These are phyloP conservation scores for Davidsoniella virescens DNA, from an alignment of 2,329 filamentous ascomycete genomes.

Conservation along the genomic window DNA sequence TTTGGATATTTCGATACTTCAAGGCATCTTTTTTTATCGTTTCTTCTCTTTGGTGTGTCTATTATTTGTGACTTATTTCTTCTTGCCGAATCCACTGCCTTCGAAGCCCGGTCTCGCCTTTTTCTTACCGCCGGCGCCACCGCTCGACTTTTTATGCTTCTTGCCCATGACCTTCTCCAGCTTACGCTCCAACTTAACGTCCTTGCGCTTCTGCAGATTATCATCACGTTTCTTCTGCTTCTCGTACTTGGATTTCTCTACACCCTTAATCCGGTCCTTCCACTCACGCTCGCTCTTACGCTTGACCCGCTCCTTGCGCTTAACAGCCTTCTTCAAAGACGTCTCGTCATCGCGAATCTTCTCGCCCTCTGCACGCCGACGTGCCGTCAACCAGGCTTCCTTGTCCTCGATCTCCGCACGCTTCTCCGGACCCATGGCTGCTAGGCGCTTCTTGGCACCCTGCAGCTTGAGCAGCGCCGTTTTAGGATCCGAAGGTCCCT, in stretches of 20 bases:
- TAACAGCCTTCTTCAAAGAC: conserved; percentile 82
- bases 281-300: conserved; percentile 86
- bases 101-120: conserved; percentile 13
- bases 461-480: conserved; percentile 75
- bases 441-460: conserved; percentile 68
- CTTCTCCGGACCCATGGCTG: conserved; percentile 61
- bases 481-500: conserved; percentile 70
- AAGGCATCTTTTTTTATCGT: too few species aligned
- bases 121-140: conserved; percentile 9
- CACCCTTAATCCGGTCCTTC: conserved; percentile 53
- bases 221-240: conserved; percentile 71
- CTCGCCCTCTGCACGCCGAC: conserved; percentile 77
- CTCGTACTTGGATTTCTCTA: conserved; percentile 60
- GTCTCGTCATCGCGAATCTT: conserved; percentile 75
- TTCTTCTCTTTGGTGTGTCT: too few species aligned
- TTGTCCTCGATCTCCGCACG: conserved; percentile 80
- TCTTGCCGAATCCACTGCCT: conserved; percentile 12
- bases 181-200: conserved; percentile 49
- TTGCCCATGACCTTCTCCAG: conserved; percentile 26
- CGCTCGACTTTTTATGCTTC: conserved; percentile 9
- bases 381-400: conserved; percentile 82
- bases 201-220: conserved; percentile 56
- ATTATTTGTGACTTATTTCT: conserved; percentile 7
- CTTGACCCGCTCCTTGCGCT: conserved; percentile 81
- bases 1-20: too few species aligned